Evolutionary conservation across 768 basidiomycete genomes (phyloP), one percentile per base, ranked within the genome.

Genomic region (Lenzites betulinus): DNA sequence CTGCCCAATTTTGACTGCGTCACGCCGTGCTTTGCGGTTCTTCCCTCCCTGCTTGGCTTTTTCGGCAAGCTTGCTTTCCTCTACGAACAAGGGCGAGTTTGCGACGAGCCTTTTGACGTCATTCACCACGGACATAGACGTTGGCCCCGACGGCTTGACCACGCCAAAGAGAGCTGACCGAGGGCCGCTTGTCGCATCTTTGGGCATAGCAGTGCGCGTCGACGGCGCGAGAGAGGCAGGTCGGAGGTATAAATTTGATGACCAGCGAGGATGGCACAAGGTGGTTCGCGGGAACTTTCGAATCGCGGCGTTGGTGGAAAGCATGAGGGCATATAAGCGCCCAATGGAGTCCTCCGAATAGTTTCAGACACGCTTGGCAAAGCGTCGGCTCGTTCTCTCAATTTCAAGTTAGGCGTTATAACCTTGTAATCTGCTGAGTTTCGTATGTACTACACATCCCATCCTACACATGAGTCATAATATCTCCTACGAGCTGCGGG

Each of bases 81-180:
- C 86, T 51, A 82, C 77, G 70, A 99, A 98, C 8, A 98, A 76
- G 33, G 81, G 81, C 1, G 96, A 98, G 38, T 82, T 82, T 33
- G 79, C 75, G 50, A 95, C 72, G n/a, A 98, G 80, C 42, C 82
- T 80, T 69, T 97, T 95, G 58, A 98, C 78, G 65, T 87, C 82
- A 70, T 95, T 90, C 54, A 98, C 83, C 30, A 96, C 73, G 26
- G 87, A 79, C 96, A 98, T 98, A 48, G 93, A 95, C 2, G 92
- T 89, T 25, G 90, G 89, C 1, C 96, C 96, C 0, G 93, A 90
- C 1, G 97, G 97, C 73, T 99, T 99, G 51, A 83, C 79, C 41
- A 99, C 76, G 1, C 87, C 96, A 73, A 99, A 95, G 22, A 98
- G 77, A 30, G 83, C 92, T 52, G 90, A 92, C 11, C 92, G 69